Evolutionary conservation across 768 basidiomycete genomes (phyloP).

Genomic region (Agrocybe pediades): DNA sequence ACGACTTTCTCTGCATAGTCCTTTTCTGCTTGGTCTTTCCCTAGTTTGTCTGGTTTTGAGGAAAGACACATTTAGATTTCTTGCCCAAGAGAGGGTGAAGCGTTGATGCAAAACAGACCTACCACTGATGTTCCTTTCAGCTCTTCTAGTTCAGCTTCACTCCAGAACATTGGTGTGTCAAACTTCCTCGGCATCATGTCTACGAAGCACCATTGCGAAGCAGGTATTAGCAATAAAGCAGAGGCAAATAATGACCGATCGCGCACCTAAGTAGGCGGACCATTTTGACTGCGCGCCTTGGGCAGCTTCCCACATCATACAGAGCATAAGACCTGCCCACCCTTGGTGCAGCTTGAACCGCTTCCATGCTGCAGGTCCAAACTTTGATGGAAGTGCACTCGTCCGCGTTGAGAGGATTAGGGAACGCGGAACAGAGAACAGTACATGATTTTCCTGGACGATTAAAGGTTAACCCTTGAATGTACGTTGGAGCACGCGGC

Average conservation of each 20-base stretch:
- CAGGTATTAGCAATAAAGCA: neutral
- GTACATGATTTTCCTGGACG: slow-evolving; percentile 65
- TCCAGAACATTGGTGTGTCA: slow-evolving; percentile 96
- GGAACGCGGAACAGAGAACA: slow-evolving; percentile 82
- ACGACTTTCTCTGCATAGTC: slow-evolving; percentile 68
- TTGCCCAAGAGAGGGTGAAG: neutral
- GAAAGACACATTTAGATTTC: slow-evolving; percentile 5
- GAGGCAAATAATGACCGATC: slow-evolving; percentile 19
- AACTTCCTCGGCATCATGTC: slow-evolving; percentile 72
- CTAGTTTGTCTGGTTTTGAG: slow-evolving; percentile 74
- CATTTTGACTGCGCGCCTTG: slow-evolving; percentile 64
- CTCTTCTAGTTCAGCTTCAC: slow-evolving; percentile 65
- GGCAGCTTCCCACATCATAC: slow-evolving; percentile 94
- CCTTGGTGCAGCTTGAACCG: slow-evolving; percentile 58
- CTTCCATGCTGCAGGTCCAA: slow-evolving; percentile 71
- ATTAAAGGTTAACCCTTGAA: slow-evolving; percentile 5
- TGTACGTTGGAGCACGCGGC: neutral
- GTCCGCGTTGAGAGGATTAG: slow-evolving; percentile 81
- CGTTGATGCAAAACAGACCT: slow-evolving; percentile 51
- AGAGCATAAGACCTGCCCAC: slow-evolving; percentile 89
- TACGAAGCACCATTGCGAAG: slow-evolving; percentile 24
- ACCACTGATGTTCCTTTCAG: slow-evolving; percentile 86
- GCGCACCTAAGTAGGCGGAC: slow-evolving; percentile 68
- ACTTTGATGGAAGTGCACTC: slow-evolving; percentile 57
- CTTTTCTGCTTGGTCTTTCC: slow-evolving; percentile 77